Conservation (phyloP, 176 grass and related monocot species). For the Olyra latifolia region DNA sequence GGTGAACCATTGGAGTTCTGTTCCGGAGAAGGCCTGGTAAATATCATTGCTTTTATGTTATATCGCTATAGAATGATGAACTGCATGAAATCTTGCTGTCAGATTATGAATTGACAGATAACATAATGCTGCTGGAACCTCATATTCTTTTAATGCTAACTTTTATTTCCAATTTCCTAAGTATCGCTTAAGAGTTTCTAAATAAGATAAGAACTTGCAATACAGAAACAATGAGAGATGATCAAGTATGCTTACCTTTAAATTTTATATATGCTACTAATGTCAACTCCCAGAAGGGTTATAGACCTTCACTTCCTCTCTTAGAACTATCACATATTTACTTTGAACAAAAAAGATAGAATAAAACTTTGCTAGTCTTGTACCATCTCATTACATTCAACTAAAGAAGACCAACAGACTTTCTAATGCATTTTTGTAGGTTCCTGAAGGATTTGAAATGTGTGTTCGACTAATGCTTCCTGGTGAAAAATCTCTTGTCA, state of each 20-base stretch:
- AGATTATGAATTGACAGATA: background rate
- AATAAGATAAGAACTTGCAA: background rate
- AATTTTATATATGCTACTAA: background rate
- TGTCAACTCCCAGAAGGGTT: background rate
- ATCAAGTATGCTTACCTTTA: background rate
- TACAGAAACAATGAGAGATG: slow-evolving; percentile 8
- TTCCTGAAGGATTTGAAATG: slow-evolving; percentile 98
- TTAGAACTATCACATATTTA: background rate
- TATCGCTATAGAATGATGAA: background rate
- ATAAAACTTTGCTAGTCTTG: background rate
- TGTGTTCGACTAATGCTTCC: slow-evolving; percentile 97
- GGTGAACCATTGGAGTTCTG: slow-evolving; percentile 92
- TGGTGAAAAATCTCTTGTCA: slow-evolving; percentile 83
- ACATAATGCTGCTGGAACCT: background rate
- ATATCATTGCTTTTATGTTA: slow-evolving; percentile 17
- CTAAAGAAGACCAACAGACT: slow-evolving; percentile 12
- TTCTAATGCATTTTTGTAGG: slow-evolving; percentile 48
- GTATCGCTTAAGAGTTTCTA: background rate
- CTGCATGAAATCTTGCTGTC: background rate
- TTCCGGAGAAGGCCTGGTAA: slow-evolving; percentile 96
- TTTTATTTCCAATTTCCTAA: background rate
- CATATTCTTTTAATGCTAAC: background rate
- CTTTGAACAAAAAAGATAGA: background rate
- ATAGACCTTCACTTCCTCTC: background rate
- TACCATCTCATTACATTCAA: background rate